Evolutionary conservation across 768 basidiomycete genomes (phyloP).

Genomic region (Lentinula sp.): DNA sequence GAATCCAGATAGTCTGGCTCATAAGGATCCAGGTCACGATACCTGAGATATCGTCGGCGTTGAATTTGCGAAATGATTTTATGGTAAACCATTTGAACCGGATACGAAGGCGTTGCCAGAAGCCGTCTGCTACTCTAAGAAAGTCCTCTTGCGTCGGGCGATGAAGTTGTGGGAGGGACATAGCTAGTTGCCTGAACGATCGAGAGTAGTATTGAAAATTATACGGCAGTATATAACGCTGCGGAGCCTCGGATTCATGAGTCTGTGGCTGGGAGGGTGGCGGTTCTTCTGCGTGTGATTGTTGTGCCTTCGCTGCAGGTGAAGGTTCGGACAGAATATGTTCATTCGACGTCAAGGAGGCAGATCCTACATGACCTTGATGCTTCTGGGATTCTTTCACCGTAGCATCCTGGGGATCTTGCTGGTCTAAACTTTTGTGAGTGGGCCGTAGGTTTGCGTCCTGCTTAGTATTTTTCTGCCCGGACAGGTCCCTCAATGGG

Average conservation of each 20-base stretch:
- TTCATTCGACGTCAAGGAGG: background rate
- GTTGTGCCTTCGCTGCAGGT: background rate
- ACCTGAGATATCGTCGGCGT: conserved; percentile 94
- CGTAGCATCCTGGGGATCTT: background rate
- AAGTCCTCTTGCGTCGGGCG: conserved; percentile 88
- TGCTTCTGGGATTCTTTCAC: background rate
- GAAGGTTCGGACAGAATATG: background rate
- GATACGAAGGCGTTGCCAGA: conserved; percentile 84
- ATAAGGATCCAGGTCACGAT: conserved; percentile 95
- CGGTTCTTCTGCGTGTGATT: background rate
- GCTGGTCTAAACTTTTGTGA: background rate
- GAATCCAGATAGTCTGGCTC: conserved; percentile 93
- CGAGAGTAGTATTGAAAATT: conserved; percentile 66
- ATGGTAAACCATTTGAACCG: conserved; percentile 99
- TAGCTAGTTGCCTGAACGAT: conserved; percentile 76
- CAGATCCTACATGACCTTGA: background rate
- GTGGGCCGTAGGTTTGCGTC: background rate
- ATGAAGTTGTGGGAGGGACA: conserved; percentile 69
- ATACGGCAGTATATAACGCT: conserved; percentile 19
- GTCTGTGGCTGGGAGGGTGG: background rate
- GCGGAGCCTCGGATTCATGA: background rate
- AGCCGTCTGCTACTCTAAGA: conserved; percentile 77
- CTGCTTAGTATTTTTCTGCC: background rate
- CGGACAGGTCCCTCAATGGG: background rate
- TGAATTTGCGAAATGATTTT: conserved; percentile 89